Conservation (phyloP, 2,329 filamentous ascomycete genomes). For the Sphaerulina musiva region DNA sequence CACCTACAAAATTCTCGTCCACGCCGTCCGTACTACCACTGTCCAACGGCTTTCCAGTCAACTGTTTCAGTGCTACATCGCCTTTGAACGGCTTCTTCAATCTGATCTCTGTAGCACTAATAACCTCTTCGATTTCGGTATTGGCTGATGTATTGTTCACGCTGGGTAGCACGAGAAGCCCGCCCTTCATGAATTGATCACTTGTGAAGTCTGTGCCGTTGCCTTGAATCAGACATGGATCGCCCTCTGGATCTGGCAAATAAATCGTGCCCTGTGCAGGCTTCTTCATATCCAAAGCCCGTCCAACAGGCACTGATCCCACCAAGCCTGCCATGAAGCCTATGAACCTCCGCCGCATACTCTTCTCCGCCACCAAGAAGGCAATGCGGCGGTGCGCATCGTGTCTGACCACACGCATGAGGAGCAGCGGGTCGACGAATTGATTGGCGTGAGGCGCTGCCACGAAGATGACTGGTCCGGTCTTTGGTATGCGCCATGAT, state of each 20-base stretch:
- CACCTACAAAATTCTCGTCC: slow-evolving; percentile 59
- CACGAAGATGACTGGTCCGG: slow-evolving; percentile 87
- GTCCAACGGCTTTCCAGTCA: slow-evolving; percentile 58
- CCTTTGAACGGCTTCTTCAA: slow-evolving; percentile 84
- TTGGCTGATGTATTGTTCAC: slow-evolving; percentile 74
- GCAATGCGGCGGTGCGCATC: slow-evolving; percentile 85
- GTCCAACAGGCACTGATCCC: slow-evolving; percentile 85
- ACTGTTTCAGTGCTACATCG: slow-evolving; percentile 65
- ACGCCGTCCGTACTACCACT: slow-evolving; percentile 52
- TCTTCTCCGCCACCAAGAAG: slow-evolving; percentile 91
- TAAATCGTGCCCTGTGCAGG: slow-evolving; percentile 74
- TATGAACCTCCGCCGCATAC: slow-evolving; percentile 82
- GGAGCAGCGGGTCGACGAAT: slow-evolving; percentile 91
- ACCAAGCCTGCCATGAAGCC: slow-evolving; percentile 78
- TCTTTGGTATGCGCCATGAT: slow-evolving; percentile 86
- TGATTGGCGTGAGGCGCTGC: slow-evolving; percentile 96
- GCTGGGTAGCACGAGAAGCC: slow-evolving; percentile 79
- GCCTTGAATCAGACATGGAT: slow-evolving; percentile 74
- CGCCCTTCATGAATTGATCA: slow-evolving; percentile 66
- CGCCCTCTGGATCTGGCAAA: slow-evolving; percentile 76
- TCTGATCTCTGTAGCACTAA: slow-evolving; percentile 71
- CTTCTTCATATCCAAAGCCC: slow-evolving; percentile 83
- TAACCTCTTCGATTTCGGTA: slow-evolving; percentile 74
- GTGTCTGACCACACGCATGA: slow-evolving; percentile 81
- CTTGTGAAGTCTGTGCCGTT: slow-evolving; percentile 73